phyloP scores from a whole-genome alignment of 129 eudicot genomes.

The Chrysanthemum lavandulifolium region DNA sequence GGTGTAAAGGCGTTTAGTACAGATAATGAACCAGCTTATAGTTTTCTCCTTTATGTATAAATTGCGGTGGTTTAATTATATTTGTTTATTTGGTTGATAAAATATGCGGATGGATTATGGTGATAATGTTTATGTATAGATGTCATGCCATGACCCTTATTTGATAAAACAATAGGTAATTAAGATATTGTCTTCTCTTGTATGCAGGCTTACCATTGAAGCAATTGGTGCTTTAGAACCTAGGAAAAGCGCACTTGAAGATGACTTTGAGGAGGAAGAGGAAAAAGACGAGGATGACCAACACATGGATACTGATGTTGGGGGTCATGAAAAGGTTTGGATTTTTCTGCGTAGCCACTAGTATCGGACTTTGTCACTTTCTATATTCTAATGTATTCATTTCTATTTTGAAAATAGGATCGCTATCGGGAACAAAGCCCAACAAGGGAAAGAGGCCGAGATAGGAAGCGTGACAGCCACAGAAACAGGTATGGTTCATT shows the following conservation, averaged over 20 bases:
- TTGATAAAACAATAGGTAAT: neutral
- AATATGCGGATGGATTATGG: no score
- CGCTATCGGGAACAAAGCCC: slow-evolving; percentile 78
- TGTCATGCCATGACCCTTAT: neutral
- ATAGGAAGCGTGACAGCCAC: slow-evolving; percentile 80
- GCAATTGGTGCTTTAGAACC: slow-evolving; percentile 71
- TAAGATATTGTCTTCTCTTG: slow-evolving; percentile 6
- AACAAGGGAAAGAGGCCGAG: slow-evolving; percentile 80
- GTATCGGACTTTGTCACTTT: neutral
- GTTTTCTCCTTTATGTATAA: neutral
- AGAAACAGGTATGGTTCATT: slow-evolving; percentile 64
- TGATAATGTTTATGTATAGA: no score
- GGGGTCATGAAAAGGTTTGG: slow-evolving; percentile 64
- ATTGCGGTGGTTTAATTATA: no score
- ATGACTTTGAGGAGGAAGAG: slow-evolving; percentile 98
- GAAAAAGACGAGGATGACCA: slow-evolving; percentile 94
- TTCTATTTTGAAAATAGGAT: slow-evolving; percentile 38
- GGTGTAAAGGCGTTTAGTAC: no score
- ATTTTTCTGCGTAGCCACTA: slow-evolving; percentile 8
- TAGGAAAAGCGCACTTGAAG: slow-evolving; percentile 95
- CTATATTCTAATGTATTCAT: neutral
- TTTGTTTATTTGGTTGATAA: no score
- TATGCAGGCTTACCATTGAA: slow-evolving; percentile 75
- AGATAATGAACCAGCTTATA: neutral
- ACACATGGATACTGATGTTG: slow-evolving; percentile 62